Evolutionary conservation across 371 early-diverging fungal species (phyloP).

Genomic region (Rhizomucor miehei): DNA sequence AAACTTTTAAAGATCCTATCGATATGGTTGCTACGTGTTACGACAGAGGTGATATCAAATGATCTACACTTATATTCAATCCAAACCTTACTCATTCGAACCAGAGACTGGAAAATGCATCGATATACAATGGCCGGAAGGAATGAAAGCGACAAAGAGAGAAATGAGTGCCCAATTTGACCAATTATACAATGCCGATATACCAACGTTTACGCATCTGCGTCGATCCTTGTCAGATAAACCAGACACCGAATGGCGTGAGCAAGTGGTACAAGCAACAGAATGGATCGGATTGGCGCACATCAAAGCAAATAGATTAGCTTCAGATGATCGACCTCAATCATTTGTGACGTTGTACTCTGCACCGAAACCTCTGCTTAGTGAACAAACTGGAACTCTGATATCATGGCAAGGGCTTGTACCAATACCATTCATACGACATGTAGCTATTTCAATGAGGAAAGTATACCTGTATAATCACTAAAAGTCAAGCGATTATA

Average conservation of each 20-base stretch:
- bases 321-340: constrained; percentile 30
- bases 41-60: constrained; percentile 26
- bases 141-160: constrained; percentile 10
- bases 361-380: constrained; percentile 27
- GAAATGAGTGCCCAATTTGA: constrained; percentile 20
- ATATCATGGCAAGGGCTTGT: constrained; percentile 38
- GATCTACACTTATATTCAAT: neutral
- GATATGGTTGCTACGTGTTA: constrained; percentile 41
- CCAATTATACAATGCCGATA: constrained; percentile 19
- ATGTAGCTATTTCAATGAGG: constrained; percentile 29
- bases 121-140: constrained; percentile 34
- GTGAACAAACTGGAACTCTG: constrained; percentile 16
- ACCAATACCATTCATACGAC: constrained; percentile 25
- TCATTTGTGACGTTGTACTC: constrained; percentile 56
- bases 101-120: constrained; percentile 23
- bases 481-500: neutral
- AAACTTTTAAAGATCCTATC: constrained; percentile 38
- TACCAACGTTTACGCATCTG: constrained; percentile 29
- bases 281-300: constrained; percentile 67
- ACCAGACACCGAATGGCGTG: constrained; percentile 29
- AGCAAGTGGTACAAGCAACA: constrained; percentile 36
- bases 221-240: constrained; percentile 13
- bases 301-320: constrained; percentile 51
- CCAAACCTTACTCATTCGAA: neutral
- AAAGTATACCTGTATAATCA: constrained; percentile 10